Conservation (phyloP, 2,329 filamentous ascomycete species). For the Monosporascus sp. region DNA sequence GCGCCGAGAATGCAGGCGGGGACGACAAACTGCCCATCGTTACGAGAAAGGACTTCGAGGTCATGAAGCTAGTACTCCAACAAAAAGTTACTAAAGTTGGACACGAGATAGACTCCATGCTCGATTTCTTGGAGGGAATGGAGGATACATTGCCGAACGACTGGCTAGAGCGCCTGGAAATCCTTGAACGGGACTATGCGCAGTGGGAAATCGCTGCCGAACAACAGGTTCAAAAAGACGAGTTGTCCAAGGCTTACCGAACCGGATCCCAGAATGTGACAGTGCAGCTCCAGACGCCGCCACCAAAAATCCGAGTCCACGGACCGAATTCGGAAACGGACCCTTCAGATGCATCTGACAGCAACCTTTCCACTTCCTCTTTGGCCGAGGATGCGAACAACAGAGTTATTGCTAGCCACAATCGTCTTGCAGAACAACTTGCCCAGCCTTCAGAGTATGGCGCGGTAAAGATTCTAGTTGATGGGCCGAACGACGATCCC, state of each 20-base stretch:
- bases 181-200: constrained; percentile 69
- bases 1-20: neutral
- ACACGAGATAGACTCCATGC: constrained; percentile 71
- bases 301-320: constrained; percentile 22
- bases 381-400: constrained; percentile 5
- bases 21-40: constrained; percentile 22
- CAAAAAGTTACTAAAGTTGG: constrained; percentile 66
- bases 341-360: constrained; percentile 2
- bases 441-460: constrained; percentile 2
- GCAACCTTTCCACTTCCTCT: constrained; percentile 10
- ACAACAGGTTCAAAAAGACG: constrained; percentile 62
- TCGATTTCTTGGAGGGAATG: constrained; percentile 79
- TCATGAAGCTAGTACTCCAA: constrained; percentile 61
- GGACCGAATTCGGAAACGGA: constrained; percentile 18
- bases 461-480: constrained; percentile 12
- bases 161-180: constrained; percentile 86
- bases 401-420: constrained; percentile 1
- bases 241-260: constrained; percentile 35
- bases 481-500: constrained; percentile 10
- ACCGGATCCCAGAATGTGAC: neutral
- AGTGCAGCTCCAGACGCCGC: constrained; percentile 13
- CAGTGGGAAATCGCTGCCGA: constrained; percentile 79
- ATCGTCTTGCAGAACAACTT: constrained; percentile 2
- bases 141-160: constrained; percentile 76
- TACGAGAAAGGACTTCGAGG: constrained; percentile 42